phyloP scores from a whole-genome alignment of 1,284 basidiomycete genomes.

The Tylopilus microsporus region DNA sequence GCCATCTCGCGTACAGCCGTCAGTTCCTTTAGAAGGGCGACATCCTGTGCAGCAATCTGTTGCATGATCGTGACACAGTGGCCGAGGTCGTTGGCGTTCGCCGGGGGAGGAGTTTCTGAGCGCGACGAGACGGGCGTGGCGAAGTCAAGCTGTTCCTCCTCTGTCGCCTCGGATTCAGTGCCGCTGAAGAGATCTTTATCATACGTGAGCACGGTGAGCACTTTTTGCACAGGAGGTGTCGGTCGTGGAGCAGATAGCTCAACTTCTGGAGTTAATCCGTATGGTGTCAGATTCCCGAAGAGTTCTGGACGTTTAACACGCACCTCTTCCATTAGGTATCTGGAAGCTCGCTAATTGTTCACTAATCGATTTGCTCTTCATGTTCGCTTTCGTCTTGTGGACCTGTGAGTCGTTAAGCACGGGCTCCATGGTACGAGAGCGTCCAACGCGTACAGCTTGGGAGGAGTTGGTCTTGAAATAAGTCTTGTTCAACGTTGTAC shows the following conservation, averaged over 20 bases:
- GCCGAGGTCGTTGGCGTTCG: constrained; percentile 19
- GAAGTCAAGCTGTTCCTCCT: constrained; percentile 23
- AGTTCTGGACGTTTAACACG: neutral
- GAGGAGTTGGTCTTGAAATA: constrained; percentile 20
- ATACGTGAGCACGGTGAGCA: constrained; percentile 5
- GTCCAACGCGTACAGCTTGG: constrained; percentile 14
- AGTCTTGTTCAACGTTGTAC: neutral
- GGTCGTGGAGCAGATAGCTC: constrained; percentile 4
- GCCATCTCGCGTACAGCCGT: constrained; percentile 16
- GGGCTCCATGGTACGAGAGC: neutral
- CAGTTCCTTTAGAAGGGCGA: constrained; percentile 12
- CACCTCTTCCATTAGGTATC: constrained; percentile 13
- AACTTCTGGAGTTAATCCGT: neutral
- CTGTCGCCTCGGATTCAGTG: constrained; percentile 24
- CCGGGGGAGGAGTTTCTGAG: constrained; percentile 18
- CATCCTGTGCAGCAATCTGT: constrained; percentile 21
- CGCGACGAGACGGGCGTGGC: constrained; percentile 26
- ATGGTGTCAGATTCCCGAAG: neutral
- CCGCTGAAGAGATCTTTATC: constrained; percentile 18
- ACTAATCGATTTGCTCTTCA: neutral
- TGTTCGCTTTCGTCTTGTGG: constrained; percentile 25
- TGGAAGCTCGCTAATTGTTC: constrained; percentile 2
- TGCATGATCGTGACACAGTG: constrained; percentile 27
- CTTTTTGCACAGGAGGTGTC: neutral
- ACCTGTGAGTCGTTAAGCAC: constrained; percentile 14